Percentiles rank a stretch among this genome's conserved stretches.
These are phyloP conservation scores for Naganishia randhawae DNA, from an alignment of 768 basidiomycete species.

Conservation along the genomic window DNA sequence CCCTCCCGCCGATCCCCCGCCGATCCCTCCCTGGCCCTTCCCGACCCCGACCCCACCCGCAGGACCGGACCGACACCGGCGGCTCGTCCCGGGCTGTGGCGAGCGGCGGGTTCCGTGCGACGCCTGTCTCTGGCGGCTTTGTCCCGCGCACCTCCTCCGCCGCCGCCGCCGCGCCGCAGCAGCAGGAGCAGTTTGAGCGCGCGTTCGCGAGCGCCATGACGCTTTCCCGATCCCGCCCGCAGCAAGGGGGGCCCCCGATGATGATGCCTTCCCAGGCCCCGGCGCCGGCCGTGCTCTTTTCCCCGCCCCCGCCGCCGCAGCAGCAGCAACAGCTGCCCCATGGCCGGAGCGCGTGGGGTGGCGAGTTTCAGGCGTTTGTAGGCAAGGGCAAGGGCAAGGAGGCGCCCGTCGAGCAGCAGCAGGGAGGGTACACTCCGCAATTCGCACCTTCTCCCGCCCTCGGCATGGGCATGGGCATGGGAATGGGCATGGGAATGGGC, in stretches of 20 bases:
- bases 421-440: background rate
- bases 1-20: background rate
- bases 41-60: too few relatives aligned
- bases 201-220: slow-evolving; percentile 13
- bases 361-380: slow-evolving; percentile 10
- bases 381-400: slow-evolving; percentile 19
- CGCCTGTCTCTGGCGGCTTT: background rate
- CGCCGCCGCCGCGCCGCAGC: background rate
- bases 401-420: background rate
- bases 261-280: slow-evolving; percentile 12
- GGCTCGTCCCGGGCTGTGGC: background rate
- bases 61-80: slow-evolving; percentile 28
- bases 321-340: slow-evolving; percentile 6
- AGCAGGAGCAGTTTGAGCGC: slow-evolving; percentile 1
- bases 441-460: slow-evolving; percentile 9
- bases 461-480: slow-evolving; percentile 21
- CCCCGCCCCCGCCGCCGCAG: background rate
- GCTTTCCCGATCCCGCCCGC: background rate
- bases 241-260: background rate
- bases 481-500: slow-evolving; percentile 25
- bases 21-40: background rate
- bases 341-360: background rate
- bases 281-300: background rate
- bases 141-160: background rate
- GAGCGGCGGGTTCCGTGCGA: background rate